Evolutionary conservation across 257 asterid genomes (phyloP).

Genomic region (Datura wrightii): DNA sequence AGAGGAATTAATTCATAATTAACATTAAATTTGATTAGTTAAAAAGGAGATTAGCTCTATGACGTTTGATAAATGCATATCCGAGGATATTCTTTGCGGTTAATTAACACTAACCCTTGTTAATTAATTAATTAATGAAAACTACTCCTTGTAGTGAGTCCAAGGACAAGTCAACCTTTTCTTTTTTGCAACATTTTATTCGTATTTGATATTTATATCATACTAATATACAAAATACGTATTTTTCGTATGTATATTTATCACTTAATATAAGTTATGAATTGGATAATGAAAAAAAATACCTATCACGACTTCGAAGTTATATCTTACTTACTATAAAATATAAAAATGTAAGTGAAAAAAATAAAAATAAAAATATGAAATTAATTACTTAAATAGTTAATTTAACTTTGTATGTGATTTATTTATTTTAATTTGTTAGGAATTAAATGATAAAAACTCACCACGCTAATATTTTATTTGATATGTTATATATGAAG

Average conservation of each 20-base stretch:
- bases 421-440: neutral
- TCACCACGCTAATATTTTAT: too few species aligned
- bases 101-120: neutral
- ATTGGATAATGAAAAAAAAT: too few species aligned
- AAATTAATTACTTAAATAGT: too few species aligned
- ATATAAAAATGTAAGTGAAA: too few species aligned
- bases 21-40: constrained; percentile 17
- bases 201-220: neutral
- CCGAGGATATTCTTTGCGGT: constrained; percentile 38
- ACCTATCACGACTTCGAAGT: too few species aligned
- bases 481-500: neutral
- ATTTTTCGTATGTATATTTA: too few species aligned
- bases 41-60: neutral
- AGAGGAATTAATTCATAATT: neutral
- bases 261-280: too few species aligned
- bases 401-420: neutral
- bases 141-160: neutral
- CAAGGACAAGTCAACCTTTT: neutral
- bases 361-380: too few species aligned
- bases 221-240: neutral
- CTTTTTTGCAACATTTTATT: neutral
- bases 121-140: neutral
- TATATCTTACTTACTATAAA: too few species aligned
- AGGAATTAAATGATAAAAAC: neutral
- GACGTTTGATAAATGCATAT: constrained; percentile 33